Evolutionary conservation across 306 rosid genomes (phyloP).

Genomic region (Abrus precatorius): DNA sequence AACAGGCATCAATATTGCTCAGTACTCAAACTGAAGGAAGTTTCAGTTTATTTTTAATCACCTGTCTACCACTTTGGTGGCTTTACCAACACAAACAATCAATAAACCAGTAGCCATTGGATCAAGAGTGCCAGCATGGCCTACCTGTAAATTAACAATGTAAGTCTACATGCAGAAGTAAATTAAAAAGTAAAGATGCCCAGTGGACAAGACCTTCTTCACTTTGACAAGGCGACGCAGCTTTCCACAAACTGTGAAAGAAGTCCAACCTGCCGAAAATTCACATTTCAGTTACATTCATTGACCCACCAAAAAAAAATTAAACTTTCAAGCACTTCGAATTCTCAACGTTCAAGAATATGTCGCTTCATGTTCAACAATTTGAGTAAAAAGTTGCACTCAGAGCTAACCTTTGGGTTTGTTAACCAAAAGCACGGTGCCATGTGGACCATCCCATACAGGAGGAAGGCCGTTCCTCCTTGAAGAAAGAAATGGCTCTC

Average conservation of each 20-base stretch:
- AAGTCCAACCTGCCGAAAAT: conserved; percentile 87
- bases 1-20: conserved; percentile 15
- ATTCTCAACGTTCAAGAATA: background rate
- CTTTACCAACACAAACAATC: conserved; percentile 96
- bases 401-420: conserved; percentile 83
- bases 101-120: conserved; percentile 99
- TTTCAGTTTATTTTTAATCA: conserved; percentile 36
- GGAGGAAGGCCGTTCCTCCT: conserved; percentile 85
- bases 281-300: conserved; percentile 26
- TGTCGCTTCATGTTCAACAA: conserved; percentile 7
- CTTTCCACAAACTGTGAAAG: conserved; percentile 97
- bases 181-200: background rate
- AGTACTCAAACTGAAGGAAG: conserved; percentile 37
- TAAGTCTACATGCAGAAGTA: conserved; percentile 26
- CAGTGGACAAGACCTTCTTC: conserved; percentile 70
- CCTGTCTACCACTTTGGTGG: conserved; percentile 91
- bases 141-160: conserved; percentile 71
- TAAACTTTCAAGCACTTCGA: conserved; percentile 16
- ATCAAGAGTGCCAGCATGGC: conserved; percentile 98
- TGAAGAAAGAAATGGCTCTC: conserved; percentile 73
- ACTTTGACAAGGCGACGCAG: conserved; percentile 93
- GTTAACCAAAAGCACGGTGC: conserved; percentile 87
- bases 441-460: conserved; percentile 78
- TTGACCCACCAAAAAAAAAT: background rate
- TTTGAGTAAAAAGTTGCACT: conserved; percentile 12